These are phyloP conservation scores for Aspergillus pseudoterreus DNA, from an alignment of 2,329 filamentous ascomycete species.

Conservation along the genomic window DNA sequence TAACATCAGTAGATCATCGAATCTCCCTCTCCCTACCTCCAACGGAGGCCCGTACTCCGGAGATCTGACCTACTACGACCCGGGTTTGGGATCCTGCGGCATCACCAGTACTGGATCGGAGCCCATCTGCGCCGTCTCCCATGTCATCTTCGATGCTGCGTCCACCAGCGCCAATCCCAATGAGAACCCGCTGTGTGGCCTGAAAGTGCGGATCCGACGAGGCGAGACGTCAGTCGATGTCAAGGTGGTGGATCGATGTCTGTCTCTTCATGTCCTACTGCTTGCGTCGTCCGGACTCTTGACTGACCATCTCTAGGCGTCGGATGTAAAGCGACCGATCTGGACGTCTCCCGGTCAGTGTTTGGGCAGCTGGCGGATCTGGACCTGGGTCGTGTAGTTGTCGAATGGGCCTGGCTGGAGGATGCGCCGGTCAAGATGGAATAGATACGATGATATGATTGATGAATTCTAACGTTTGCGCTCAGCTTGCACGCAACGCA, in stretches of 20 bases:
- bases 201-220: slow-evolving; percentile 60
- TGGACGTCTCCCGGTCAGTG: slow-evolving; percentile 49
- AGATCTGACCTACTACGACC: slow-evolving; percentile 67
- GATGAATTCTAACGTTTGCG: neutral
- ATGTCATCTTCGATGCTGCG: slow-evolving; percentile 62
- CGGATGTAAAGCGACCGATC: slow-evolving; percentile 47
- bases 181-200: slow-evolving; percentile 64
- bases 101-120: slow-evolving; percentile 52
- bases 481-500: too few species aligned
- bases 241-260: slow-evolving; percentile 66
- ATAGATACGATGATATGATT: neutral
- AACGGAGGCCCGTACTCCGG: slow-evolving; percentile 54
- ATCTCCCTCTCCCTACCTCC: slow-evolving; percentile 26
- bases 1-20: slow-evolving; percentile 6
- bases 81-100: slow-evolving; percentile 68
- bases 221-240: slow-evolving; percentile 57
- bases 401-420: slow-evolving; percentile 52
- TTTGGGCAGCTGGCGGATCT: slow-evolving; percentile 47
- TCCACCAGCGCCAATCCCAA: slow-evolving; percentile 55
- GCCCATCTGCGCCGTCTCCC: slow-evolving; percentile 63
- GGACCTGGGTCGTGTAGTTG: slow-evolving; percentile 45
- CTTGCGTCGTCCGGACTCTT: neutral
- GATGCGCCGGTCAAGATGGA: slow-evolving; percentile 25
- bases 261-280: slow-evolving; percentile 5
- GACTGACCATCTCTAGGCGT: slow-evolving; percentile 30